Conservation (phyloP, 495 filamentous ascomycete genomes). For the Tricharina praecox region DNA sequence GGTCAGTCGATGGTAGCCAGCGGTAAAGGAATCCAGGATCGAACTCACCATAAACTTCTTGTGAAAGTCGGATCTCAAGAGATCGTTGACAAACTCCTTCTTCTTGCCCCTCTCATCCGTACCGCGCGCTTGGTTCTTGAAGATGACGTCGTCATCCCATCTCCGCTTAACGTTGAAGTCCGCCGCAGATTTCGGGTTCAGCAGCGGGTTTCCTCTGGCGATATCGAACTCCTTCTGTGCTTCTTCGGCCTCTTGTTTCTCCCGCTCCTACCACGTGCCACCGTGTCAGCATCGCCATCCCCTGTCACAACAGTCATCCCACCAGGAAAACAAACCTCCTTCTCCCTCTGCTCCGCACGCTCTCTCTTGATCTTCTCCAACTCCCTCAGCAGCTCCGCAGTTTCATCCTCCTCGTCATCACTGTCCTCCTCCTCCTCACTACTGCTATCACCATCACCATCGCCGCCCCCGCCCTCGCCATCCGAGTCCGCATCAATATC, state of each 20-base stretch:
- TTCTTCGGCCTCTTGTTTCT: conserved; percentile 57
- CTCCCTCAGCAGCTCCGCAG: conserved; percentile 76
- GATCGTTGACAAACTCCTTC: conserved; percentile 95
- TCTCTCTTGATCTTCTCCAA: conserved; percentile 89
- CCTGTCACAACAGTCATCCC: too few relatives aligned
- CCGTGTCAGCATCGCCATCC: too few relatives aligned
- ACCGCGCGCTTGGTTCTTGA: conserved; percentile 93
- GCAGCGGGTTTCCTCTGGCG: conserved; percentile 75
- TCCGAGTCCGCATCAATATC: conserved; percentile 86
- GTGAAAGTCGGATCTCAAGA: conserved; percentile 90
- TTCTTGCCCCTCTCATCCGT: conserved; percentile 78
- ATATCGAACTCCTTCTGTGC: conserved; percentile 75
- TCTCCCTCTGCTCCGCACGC: conserved; percentile 65
- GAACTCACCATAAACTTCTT: conserved; percentile 92
- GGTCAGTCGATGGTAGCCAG: not conserved
- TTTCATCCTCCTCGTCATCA: conserved; percentile 75
- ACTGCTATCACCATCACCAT: conserved; percentile 43
- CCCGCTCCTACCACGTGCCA: conserved; percentile 47
- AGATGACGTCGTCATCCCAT: conserved; percentile 99
- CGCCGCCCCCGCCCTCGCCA: conserved; percentile 30
- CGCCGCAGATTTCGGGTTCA: conserved; percentile 44
- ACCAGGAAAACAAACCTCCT: conserved; percentile 40
- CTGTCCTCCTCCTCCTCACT: conserved; percentile 45
- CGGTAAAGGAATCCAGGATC: conserved; percentile 3
- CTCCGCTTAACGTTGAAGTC: conserved; percentile 63